Percentiles rank a stretch among this genome's conserved stretches.
phyloP scores from a whole-genome alignment of 1,139 yeast genomes.

The Entelexis paramagnoliae region DNA sequence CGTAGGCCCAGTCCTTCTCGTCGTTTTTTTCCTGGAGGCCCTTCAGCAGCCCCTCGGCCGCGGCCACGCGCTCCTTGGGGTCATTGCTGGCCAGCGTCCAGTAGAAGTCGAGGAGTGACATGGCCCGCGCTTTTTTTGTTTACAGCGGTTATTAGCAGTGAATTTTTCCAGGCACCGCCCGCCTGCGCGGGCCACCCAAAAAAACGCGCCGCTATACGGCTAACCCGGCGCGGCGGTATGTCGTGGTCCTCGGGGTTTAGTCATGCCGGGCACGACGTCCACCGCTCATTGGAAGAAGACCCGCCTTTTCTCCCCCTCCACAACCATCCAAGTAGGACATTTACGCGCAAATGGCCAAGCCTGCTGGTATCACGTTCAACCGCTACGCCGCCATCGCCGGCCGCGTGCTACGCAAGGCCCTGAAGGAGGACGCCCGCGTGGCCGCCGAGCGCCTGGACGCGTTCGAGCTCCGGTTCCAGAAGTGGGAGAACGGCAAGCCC shows the following conservation, averaged over 20 bases:
- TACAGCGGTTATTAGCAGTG: not conserved
- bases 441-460: constrained; percentile 64
- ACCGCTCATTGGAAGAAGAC: not conserved
- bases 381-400: constrained; percentile 88
- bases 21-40: constrained; percentile 41
- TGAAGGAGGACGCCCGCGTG: constrained; percentile 77
- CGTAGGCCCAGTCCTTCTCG: constrained; percentile 67
- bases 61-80: constrained; percentile 57
- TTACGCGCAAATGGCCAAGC: constrained; percentile 21
- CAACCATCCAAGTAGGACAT: not conserved
- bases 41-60: constrained; percentile 57
- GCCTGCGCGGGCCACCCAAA: no score
- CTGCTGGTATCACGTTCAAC: constrained; percentile 46
- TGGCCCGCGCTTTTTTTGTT: constrained; percentile 3
- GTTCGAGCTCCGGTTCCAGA: constrained; percentile 67
- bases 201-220: no score
- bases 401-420: constrained; percentile 73
- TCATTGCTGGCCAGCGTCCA: constrained; percentile 69
- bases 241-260: no score
- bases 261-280: no score
- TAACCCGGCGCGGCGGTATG: no score
- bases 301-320: not conserved
- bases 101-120: constrained; percentile 48
- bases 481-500: constrained; percentile 58
- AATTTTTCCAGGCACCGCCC: no score